These are phyloP conservation scores for Fusarium illudens DNA, from an alignment of 2,329 filamentous ascomycete genomes.

Conservation along the genomic window DNA sequence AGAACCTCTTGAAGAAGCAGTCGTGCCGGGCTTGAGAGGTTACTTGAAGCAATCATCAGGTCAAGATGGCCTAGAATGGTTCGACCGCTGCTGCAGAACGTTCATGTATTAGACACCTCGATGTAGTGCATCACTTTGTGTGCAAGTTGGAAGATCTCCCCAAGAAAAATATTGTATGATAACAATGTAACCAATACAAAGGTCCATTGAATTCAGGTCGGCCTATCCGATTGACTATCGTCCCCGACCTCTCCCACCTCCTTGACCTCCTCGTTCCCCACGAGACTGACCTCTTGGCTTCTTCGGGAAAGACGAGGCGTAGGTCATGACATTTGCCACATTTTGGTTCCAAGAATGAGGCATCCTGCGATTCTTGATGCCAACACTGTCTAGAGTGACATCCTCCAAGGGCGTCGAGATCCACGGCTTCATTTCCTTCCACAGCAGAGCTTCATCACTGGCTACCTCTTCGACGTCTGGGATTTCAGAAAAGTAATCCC, in stretches of 20 bases:
- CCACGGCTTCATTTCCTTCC: neutral
- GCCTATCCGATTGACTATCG: neutral
- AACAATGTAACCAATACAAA: neutral
- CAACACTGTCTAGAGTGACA: neutral
- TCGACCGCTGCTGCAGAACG: neutral
- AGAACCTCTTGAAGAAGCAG: neutral
- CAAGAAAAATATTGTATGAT: neutral
- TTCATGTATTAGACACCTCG: neutral
- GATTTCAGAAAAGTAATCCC: neutral
- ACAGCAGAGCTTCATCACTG: neutral
- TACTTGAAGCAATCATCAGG: neutral
- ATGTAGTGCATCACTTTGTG: neutral
- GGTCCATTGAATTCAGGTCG: neutral
- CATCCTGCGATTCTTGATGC: neutral
- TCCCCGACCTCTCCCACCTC: neutral
- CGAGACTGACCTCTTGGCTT: neutral
- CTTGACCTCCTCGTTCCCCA: neutral
- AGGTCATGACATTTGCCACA: neutral
- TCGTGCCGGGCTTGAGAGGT: neutral
- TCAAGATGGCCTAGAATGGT: neutral
- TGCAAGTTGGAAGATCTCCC: neutral
- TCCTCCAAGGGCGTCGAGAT: neutral
- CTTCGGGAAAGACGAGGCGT: constrained; percentile 25
- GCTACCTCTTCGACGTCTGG: neutral
- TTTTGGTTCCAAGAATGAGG: neutral